Evolutionary conservation across 148 eudicot genomes (phyloP).

Genomic region (Camellia japonica): DNA sequence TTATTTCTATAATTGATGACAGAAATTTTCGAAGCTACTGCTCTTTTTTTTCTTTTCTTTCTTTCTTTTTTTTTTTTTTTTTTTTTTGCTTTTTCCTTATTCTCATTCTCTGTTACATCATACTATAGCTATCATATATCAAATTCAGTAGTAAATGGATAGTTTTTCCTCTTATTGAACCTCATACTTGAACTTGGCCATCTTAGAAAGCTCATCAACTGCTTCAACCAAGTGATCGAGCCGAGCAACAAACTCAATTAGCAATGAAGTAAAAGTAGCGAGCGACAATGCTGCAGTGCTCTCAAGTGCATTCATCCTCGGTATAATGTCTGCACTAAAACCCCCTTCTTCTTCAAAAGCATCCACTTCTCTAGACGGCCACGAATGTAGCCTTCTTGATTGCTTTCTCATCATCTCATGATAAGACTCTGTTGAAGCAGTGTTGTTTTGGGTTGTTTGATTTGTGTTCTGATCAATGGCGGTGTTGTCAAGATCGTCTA

Average conservation of each 20-base stretch:
- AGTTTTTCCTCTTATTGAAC: conserved; percentile 1
- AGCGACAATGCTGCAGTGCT: conserved; percentile 51
- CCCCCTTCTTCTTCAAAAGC: conserved; percentile 40
- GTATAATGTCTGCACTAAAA: conserved; percentile 25
- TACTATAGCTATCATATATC: background rate
- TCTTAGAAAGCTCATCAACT: conserved; percentile 46
- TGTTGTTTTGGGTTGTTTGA: conserved; percentile 7
- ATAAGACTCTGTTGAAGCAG: conserved; percentile 22
- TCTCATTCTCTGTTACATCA: background rate
- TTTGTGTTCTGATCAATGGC: conserved; percentile 12
- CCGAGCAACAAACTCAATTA: conserved; percentile 62
- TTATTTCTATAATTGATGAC: background rate
- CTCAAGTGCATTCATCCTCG: conserved; percentile 40
- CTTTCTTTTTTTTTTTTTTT: background rate
- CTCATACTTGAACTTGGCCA: conserved; percentile 54
- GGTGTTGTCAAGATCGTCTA: conserved; percentile 15
- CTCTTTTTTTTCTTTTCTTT: background rate
- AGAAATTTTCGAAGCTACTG: background rate
- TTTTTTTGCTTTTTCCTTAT: background rate
- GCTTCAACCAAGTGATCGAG: conserved; percentile 68
- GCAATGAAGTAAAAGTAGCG: conserved; percentile 54
- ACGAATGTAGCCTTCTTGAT: conserved; percentile 48
- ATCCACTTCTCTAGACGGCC: conserved; percentile 55
- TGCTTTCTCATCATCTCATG: conserved; percentile 52
- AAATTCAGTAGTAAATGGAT: background rate